Evolutionary conservation across 2,329 filamentous ascomycete species (phyloP), one percentile per base, ranked within the genome.

Genomic region (Fusarium illudens): DNA sequence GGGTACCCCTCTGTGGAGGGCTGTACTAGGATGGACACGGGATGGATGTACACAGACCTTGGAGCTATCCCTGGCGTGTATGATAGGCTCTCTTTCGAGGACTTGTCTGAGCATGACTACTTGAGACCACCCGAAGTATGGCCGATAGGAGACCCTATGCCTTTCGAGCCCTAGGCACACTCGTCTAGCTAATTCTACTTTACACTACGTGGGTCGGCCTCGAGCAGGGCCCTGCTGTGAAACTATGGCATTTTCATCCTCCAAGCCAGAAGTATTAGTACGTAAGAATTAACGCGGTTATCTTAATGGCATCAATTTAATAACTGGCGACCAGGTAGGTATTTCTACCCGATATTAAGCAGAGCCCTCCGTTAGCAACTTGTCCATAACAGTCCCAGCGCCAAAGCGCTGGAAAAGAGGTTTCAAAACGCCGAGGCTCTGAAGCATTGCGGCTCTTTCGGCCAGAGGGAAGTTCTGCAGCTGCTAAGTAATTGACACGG

Each of bases 31-130:
- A n/a, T 56, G 9, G 37, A 65, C 8, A 65, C 56, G 10, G 56
- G 61, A 13, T 65, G 56, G 42, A 49, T 65, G 13, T 65, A 56
- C 39, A 64, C 17, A 3, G 4, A 12, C 1, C 7, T 65, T 15
- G 0, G 27, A 11, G 6, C 9, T 3, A 13, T 60, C 30, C 1
- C 60, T 2, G 1, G 0, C 1, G 17, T 64, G 27, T 60, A 64
- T 8, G 2, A 64, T 27, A 34, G 6, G 3, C 27, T 64, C 1
- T 53, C 48, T n/a, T 8, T 25, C 6, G 11, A 42, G 13, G 46
- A 36, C 1, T 25, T 49, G 13, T 6, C n/a, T 3, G 39, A 48
- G 7, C 9, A 37, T 20, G 57, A 54, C 17, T 55, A 55, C 6
- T 2, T 6, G 27, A 30, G 46, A 9, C 46, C 46, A 5, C 46